Percentiles rank a stretch among this genome's conserved stretches.
phyloP scores from a whole-genome alignment of 1,284 basidiomycete genomes.

The Austroboletus rostrupii region DNA sequence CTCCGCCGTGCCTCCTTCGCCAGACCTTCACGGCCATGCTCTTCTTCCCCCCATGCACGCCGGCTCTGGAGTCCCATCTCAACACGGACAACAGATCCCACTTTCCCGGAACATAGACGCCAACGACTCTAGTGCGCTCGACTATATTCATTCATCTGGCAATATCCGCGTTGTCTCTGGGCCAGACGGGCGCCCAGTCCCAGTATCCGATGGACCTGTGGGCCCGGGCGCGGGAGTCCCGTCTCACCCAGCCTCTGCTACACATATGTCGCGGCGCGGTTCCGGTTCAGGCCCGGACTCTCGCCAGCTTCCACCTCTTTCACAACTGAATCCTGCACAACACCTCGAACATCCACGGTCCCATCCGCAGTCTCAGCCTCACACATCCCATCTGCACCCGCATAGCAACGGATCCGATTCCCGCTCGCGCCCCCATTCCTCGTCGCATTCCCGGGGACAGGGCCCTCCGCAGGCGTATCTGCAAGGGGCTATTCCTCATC shows the following conservation, averaged over 20 bases:
- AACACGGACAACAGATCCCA: constrained; percentile 33
- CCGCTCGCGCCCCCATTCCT: constrained; percentile 42
- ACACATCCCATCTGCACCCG: constrained; percentile 31
- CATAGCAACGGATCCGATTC: constrained; percentile 34
- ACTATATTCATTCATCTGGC: constrained; percentile 45
- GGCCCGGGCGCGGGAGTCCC: constrained; percentile 36
- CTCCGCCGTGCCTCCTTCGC: constrained; percentile 53
- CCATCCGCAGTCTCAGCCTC: constrained; percentile 39
- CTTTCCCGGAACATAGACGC: constrained; percentile 36
- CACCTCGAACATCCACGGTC: constrained; percentile 36
- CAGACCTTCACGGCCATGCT: constrained; percentile 42
- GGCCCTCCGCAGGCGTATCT: constrained; percentile 33
- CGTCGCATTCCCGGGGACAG: constrained; percentile 41
- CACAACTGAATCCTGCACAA: constrained; percentile 41
- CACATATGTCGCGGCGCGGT: constrained; percentile 33
- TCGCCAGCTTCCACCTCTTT: constrained; percentile 48
- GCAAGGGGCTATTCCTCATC: constrained; percentile 29
- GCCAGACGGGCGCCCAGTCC: constrained; percentile 45
- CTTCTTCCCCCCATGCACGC: constrained; percentile 36
- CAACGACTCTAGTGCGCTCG: constrained; percentile 41
- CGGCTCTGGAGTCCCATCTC: constrained; percentile 33
- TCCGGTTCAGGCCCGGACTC: constrained; percentile 39
- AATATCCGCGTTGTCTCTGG: constrained; percentile 41
- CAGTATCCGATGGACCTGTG: constrained; percentile 42
- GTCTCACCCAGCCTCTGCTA: constrained; percentile 36